phyloP scores from a whole-genome alignment of 352 stramenopile genomes.

The Globisporangium radiosum region DNA sequence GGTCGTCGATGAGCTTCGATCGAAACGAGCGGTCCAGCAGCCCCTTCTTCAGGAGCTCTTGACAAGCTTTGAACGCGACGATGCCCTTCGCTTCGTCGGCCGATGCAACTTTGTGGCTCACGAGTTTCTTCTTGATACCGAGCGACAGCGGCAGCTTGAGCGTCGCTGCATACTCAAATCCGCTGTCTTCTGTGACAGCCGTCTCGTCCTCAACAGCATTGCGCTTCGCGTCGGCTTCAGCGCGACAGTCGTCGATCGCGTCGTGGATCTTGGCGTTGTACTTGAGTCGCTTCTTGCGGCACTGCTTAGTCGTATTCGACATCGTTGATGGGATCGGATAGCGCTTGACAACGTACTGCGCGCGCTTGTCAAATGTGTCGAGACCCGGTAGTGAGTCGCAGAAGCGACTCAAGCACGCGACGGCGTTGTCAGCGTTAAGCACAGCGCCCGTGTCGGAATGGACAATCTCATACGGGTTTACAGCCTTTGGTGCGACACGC shows the following conservation, averaged over 20 bases:
- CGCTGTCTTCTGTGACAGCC: constrained; percentile 14
- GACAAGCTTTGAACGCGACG: constrained; percentile 73
- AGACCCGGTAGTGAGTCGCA: constrained; percentile 76
- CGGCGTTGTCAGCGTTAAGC: constrained; percentile 58
- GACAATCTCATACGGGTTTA: constrained; percentile 40
- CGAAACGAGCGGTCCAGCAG: constrained; percentile 65
- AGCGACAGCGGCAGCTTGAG: constrained; percentile 54
- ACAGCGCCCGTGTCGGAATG: constrained; percentile 60
- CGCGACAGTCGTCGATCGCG: constrained; percentile 65
- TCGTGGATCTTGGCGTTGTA: constrained; percentile 75
- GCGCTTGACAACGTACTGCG: constrained; percentile 71
- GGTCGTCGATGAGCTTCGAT: constrained; percentile 60
- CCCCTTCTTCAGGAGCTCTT: constrained; percentile 64
- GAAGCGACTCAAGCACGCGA: constrained; percentile 63
- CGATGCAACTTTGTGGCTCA: constrained; percentile 52
- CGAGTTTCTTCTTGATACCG: constrained; percentile 54
- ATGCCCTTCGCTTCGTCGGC: constrained; percentile 72
- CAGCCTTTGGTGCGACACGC: not conserved
- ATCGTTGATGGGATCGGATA: constrained; percentile 44
- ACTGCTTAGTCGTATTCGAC: constrained; percentile 40
- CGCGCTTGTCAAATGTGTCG: constrained; percentile 74
- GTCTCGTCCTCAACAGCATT: constrained; percentile 13
- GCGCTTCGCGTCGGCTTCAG: constrained; percentile 24
- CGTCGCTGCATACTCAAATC: constrained; percentile 60
- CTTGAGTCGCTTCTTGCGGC: constrained; percentile 73